phyloP scores from a whole-genome alignment of 352 stramenopile species.

The Pythium phragmiticola region DNA sequence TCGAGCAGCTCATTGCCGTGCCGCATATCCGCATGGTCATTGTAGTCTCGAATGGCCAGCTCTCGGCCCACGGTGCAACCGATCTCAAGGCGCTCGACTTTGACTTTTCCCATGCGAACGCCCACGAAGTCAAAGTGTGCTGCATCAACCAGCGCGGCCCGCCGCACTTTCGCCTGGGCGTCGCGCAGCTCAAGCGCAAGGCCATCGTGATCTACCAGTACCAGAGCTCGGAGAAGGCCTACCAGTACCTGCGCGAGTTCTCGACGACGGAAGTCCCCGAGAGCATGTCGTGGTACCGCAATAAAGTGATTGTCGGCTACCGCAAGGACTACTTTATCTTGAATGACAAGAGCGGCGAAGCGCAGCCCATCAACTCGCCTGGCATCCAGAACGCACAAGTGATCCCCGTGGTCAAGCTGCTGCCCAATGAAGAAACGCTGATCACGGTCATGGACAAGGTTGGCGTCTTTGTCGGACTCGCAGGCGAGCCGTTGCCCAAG shows the following conservation, averaged over 20 bases:
- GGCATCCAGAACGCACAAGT: slow-evolving; percentile 66
- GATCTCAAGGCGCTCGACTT: slow-evolving; percentile 76
- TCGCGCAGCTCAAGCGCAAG: slow-evolving; percentile 63
- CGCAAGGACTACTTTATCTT: slow-evolving; percentile 76
- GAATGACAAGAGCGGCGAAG: slow-evolving; percentile 82
- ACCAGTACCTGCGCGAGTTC: slow-evolving; percentile 80
- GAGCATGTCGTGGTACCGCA: slow-evolving; percentile 85
- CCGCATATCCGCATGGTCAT: slow-evolving; percentile 88
- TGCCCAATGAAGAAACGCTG: slow-evolving; percentile 84
- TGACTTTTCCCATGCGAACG: slow-evolving; percentile 80
- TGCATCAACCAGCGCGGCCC: slow-evolving; percentile 86
- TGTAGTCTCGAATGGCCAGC: slow-evolving; percentile 70
- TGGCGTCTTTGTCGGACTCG: slow-evolving; percentile 79
- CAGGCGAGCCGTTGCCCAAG: slow-evolving; percentile 72
- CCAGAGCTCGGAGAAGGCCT: slow-evolving; percentile 73
- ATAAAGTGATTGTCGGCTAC: slow-evolving; percentile 83
- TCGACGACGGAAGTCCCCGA: slow-evolving; percentile 69
- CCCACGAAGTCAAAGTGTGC: slow-evolving; percentile 59
- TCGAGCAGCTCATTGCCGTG: slow-evolving; percentile 82
- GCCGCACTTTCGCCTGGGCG: slow-evolving; percentile 79
- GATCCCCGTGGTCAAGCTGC: slow-evolving; percentile 71
- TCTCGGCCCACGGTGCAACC: slow-evolving; percentile 73
- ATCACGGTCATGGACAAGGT: slow-evolving; percentile 83
- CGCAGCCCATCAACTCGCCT: slow-evolving; percentile 64
- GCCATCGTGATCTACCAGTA: slow-evolving; percentile 83